Evolutionary conservation across 1,284 basidiomycete genomes (phyloP).

Genomic region (Sanghuangporus weigelae): DNA sequence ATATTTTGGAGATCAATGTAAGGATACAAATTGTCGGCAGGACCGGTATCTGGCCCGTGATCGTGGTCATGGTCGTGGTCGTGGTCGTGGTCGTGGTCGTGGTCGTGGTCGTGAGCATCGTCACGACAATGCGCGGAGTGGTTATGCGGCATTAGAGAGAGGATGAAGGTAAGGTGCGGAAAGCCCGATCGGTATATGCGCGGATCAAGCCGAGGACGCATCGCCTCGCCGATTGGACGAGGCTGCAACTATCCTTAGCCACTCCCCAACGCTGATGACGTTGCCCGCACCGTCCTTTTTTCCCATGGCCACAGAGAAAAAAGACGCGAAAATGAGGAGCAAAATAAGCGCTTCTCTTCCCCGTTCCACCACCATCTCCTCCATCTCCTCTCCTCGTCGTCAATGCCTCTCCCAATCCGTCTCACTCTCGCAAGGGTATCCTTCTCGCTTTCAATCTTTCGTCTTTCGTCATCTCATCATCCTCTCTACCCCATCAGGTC

Average conservation of each 20-base stretch:
- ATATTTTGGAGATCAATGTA: conserved; percentile 71
- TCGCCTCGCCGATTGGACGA: not conserved
- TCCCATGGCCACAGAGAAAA: no score
- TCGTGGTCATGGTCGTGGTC: conserved; percentile 45
- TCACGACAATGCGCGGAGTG: conserved; percentile 23
- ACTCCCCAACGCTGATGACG: not conserved
- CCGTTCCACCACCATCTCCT: conserved; percentile 21
- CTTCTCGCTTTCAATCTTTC: conserved; percentile 17
- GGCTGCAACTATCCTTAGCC: not conserved
- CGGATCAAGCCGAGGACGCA: not conserved
- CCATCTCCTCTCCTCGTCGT: not conserved
- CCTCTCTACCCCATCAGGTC: not conserved
- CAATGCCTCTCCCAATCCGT: conserved; percentile 33
- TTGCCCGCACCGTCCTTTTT: not conserved
- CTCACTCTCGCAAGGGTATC: conserved; percentile 45
- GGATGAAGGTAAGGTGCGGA: not conserved
- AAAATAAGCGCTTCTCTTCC: conserved; percentile 13
- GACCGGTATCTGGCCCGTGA: conserved; percentile 42
- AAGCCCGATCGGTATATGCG: not conserved
- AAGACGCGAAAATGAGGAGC: no score
- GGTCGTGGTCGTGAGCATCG: conserved; percentile 44
- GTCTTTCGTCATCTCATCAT: not conserved
- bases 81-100: conserved; percentile 51
- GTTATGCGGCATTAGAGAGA: not conserved
- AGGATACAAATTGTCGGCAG: conserved; percentile 62